A percentile compares a stretch with the other conserved stretches of the same genome.
phyloP scores from a whole-genome alignment of 2,329 filamentous ascomycete genomes.

The Rhytidhysteron rufulum region DNA sequence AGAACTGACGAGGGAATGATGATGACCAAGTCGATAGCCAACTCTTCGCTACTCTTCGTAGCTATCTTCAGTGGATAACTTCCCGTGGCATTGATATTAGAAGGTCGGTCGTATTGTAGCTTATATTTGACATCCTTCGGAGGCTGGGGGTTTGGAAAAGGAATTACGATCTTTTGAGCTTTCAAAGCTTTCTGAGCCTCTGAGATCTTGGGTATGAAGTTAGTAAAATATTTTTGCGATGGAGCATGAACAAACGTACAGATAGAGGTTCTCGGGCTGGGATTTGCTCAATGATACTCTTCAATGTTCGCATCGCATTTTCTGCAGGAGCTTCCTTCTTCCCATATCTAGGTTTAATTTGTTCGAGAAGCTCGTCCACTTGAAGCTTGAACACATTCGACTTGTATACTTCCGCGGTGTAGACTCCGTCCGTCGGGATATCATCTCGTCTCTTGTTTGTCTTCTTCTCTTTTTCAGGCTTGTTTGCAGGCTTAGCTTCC shows the following conservation, averaged over 20 bases:
- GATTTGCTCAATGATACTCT: slow-evolving; percentile 55
- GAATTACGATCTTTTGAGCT: slow-evolving; percentile 65
- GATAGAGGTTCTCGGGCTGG: slow-evolving; percentile 47
- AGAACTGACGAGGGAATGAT: slow-evolving; percentile 78
- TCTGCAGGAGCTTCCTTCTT: slow-evolving; percentile 54
- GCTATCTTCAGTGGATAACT: slow-evolving; percentile 79
- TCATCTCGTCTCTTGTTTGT: slow-evolving; percentile 19
- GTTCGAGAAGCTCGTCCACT: slow-evolving; percentile 58
- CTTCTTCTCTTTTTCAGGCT: not conserved
- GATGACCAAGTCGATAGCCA: slow-evolving; percentile 76
- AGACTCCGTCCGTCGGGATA: slow-evolving; percentile 35
- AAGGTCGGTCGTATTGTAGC: slow-evolving; percentile 70
- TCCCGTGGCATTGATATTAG: slow-evolving; percentile 80
- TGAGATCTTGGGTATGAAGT: slow-evolving; percentile 62
- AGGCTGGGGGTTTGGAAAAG: slow-evolving; percentile 79
- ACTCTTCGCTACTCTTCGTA: slow-evolving; percentile 56
- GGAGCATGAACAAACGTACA: slow-evolving; percentile 31
- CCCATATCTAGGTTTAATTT: slow-evolving; percentile 56
- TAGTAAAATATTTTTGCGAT: too few species aligned
- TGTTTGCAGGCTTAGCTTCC: not conserved
- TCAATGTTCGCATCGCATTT: slow-evolving; percentile 49
- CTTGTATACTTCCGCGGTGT: slow-evolving; percentile 56
- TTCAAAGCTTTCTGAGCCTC: slow-evolving; percentile 67
- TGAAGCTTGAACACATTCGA: slow-evolving; percentile 66
- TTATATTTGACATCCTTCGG: slow-evolving; percentile 75